Evolutionary conservation across 116 monocot species (phyloP).

Genomic region (Posidonia oceanica): DNA sequence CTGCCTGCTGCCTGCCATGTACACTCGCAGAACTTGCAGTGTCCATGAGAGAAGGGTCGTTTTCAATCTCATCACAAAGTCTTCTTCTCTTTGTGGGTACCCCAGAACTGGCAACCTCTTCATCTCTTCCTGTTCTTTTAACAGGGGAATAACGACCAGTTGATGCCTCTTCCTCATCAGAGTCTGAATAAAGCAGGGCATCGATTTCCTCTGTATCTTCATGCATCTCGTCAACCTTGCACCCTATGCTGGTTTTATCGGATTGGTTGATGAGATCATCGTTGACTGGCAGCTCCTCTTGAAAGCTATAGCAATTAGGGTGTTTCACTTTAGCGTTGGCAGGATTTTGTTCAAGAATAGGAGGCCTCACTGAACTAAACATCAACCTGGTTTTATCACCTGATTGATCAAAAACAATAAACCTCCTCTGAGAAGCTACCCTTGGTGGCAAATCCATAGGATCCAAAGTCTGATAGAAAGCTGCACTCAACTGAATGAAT

Average conservation of each 20-base stretch:
- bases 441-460: constrained; percentile 1
- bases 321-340: background rate
- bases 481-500: constrained; percentile 4
- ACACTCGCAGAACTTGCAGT: constrained; percentile 51
- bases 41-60: constrained; percentile 37
- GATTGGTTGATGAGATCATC: background rate
- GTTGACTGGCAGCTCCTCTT: constrained; percentile 6
- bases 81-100: constrained; percentile 37
- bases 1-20: background rate
- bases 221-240: constrained; percentile 27
- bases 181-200: constrained; percentile 62
- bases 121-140: background rate
- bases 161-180: constrained; percentile 34
- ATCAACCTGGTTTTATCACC: constrained; percentile 23
- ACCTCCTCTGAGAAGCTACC: constrained; percentile 11
- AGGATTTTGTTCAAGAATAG: constrained; percentile 4
- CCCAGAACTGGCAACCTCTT: constrained; percentile 21
- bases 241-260: constrained; percentile 18
- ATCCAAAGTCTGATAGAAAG: background rate
- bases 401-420: constrained; percentile 30
- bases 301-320: background rate
- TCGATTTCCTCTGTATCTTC: constrained; percentile 78
- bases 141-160: constrained; percentile 29
- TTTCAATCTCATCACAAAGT: constrained; percentile 1
- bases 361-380: constrained; percentile 12